Conservation (phyloP, 345 rosid species). For the Balakata baccata region DNA sequence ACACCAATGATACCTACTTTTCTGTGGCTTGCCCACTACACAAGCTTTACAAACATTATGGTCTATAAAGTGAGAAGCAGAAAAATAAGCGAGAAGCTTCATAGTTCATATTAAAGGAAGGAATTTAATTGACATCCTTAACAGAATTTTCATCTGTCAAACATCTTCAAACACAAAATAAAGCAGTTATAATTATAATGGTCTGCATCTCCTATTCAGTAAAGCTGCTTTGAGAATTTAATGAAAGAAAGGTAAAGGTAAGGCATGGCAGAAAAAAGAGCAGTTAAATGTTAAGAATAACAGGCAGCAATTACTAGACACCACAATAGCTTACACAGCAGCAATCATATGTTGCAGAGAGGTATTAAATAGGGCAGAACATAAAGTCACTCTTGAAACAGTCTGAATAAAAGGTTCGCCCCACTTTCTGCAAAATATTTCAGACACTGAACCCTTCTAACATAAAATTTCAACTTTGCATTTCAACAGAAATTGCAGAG, state of each 20-base stretch:
- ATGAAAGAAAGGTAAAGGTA: neutral
- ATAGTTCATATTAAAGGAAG: neutral
- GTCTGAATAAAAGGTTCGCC: neutral
- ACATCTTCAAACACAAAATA: neutral
- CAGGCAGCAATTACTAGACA: neutral
- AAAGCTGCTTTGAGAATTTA: neutral
- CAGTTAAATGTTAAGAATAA: neutral
- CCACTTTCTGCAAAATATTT: conserved; percentile 8
- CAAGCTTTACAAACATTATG: neutral
- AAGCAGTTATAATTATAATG: neutral
- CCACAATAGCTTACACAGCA: neutral
- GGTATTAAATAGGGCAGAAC: neutral
- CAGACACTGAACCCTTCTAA: conserved; percentile 5
- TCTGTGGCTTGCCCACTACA: neutral
- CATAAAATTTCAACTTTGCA: neutral
- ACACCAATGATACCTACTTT: conserved; percentile 2
- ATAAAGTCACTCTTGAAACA: conserved; percentile 8
- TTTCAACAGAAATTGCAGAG: conserved; percentile 20
- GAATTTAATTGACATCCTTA: neutral
- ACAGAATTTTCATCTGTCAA: neutral
- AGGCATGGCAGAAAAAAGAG: neutral
- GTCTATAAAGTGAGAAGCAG: neutral
- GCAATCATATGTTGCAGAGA: neutral
- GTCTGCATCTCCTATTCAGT: neutral
- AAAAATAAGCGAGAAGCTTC: conserved; percentile 8